phyloP scores from a whole-genome alignment of 2,329 filamentous ascomycete species.

The Bipolaris gigantea region DNA sequence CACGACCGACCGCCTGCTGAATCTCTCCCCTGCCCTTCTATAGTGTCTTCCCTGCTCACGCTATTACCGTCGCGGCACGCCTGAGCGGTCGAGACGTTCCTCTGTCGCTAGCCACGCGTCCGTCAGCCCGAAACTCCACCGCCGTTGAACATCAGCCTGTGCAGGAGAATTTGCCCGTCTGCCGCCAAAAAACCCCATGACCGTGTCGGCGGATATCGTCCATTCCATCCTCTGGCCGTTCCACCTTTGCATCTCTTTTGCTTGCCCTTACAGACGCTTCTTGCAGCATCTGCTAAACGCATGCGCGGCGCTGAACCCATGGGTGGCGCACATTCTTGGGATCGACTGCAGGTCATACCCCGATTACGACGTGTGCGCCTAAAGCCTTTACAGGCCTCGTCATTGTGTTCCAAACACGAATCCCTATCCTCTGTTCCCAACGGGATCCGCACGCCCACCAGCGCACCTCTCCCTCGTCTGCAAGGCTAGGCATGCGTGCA shows the following conservation, averaged over 20 bases:
- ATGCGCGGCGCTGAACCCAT: conserved; percentile 7
- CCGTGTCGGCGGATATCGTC: background rate
- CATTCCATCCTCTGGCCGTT: background rate
- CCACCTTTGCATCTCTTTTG: background rate
- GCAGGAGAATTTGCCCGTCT: background rate
- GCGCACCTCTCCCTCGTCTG: background rate
- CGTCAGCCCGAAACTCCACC: conserved; percentile 9
- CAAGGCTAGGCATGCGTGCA: conserved; percentile 1
- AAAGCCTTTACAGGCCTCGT: conserved; percentile 12
- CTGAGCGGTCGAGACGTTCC: conserved; percentile 10
- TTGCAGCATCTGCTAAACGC: background rate
- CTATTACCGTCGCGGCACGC: conserved; percentile 8
- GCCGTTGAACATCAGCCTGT: conserved; percentile 5
- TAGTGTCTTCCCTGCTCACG: conserved; percentile 4
- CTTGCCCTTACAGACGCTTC: background rate
- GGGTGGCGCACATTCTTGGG: conserved; percentile 9
- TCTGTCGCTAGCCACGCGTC: conserved; percentile 18
- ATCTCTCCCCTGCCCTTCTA: conserved; percentile 6
- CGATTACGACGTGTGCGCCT: conserved; percentile 11
- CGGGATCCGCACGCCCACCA: background rate
- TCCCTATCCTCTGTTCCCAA: conserved; percentile 2
- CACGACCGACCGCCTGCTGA: too few species aligned
- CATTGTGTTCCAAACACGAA: conserved; percentile 4
- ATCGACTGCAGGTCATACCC: conserved; percentile 16
- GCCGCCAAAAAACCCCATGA: background rate